Conservation (phyloP, 768 basidiomycete genomes). For the Tubosaeta sp. region DNA sequence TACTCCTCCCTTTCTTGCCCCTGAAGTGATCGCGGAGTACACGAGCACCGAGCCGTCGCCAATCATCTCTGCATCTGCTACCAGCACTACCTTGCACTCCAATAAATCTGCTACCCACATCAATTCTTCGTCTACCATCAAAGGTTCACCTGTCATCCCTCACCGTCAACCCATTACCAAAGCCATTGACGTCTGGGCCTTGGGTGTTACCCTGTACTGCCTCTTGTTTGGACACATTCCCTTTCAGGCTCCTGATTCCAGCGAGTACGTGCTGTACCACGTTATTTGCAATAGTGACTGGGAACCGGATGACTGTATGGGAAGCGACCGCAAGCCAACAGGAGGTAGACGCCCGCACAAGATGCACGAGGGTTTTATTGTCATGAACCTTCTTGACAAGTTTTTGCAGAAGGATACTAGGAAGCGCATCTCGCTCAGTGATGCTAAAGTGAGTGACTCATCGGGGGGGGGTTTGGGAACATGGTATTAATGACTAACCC, state of each 20-base stretch:
- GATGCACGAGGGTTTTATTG: conserved; percentile 52
- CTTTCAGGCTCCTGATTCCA: conserved; percentile 53
- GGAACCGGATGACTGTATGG: conserved; percentile 64
- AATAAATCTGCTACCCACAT: conserved; percentile 27
- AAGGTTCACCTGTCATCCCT: conserved; percentile 18
- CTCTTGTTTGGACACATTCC: conserved; percentile 86
- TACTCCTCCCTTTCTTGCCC: conserved; percentile 93
- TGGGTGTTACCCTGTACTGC: conserved; percentile 94
- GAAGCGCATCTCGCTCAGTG: conserved; percentile 70
- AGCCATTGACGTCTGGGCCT: conserved; percentile 96
- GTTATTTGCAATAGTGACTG: conserved; percentile 78
- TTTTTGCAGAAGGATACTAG: conserved; percentile 78
- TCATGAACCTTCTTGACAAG: conserved; percentile 66
- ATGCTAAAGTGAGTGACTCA: conserved; percentile 65
- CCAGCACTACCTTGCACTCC: conserved; percentile 28
- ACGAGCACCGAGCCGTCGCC: conserved; percentile 34
- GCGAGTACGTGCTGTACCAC: conserved; percentile 75
- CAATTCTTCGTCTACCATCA: conserved; percentile 28
- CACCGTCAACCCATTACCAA: conserved; percentile 68
- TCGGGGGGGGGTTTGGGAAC: neutral
- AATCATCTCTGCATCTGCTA: conserved; percentile 29
- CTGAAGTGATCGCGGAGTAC: conserved; percentile 83
- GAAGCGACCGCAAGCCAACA: conserved; percentile 59
- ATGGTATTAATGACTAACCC: neutral
- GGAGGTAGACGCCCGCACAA: conserved; percentile 52